phyloP scores from a whole-genome alignment of 2,329 filamentous ascomycete genomes.

The Clonostachys rosea region DNA sequence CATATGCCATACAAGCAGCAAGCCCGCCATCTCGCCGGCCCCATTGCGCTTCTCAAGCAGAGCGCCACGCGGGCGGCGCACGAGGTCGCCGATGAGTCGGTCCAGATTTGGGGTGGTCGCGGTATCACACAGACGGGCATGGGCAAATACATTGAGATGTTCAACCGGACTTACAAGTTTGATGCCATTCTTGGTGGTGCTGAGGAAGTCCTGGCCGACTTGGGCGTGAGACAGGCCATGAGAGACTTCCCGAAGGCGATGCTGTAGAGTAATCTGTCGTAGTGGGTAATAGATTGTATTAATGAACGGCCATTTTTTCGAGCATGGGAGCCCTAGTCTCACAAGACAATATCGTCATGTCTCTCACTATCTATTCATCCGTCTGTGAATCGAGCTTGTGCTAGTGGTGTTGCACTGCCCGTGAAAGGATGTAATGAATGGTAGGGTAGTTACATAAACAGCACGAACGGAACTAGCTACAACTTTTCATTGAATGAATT shows the following conservation, averaged over 20 bases:
- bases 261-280: constrained; percentile 48
- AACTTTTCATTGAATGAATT: too few relatives aligned
- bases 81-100: constrained; percentile 77
- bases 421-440: too few relatives aligned
- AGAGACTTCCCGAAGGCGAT: constrained; percentile 81
- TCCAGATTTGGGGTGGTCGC: constrained; percentile 82
- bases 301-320: too few relatives aligned
- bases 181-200: constrained; percentile 75
- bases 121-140: constrained; percentile 78
- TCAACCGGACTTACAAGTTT: constrained; percentile 80
- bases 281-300: too few relatives aligned
- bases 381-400: too few relatives aligned
- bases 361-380: too few relatives aligned
- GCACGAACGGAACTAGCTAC: too few relatives aligned
- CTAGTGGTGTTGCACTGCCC: too few relatives aligned
- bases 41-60: constrained; percentile 79
- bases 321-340: too few relatives aligned
- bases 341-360: too few relatives aligned
- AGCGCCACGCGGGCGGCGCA: constrained; percentile 72
- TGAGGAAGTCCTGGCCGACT: constrained; percentile 76
- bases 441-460: too few relatives aligned
- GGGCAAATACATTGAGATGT: constrained; percentile 79
- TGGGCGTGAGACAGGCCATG: constrained; percentile 81
- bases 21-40: constrained; percentile 69
- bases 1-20: constrained; percentile 78